These are phyloP conservation scores for Paraleonurus japonicus DNA, from an alignment of 257 asterid genomes.

Conservation along the genomic window DNA sequence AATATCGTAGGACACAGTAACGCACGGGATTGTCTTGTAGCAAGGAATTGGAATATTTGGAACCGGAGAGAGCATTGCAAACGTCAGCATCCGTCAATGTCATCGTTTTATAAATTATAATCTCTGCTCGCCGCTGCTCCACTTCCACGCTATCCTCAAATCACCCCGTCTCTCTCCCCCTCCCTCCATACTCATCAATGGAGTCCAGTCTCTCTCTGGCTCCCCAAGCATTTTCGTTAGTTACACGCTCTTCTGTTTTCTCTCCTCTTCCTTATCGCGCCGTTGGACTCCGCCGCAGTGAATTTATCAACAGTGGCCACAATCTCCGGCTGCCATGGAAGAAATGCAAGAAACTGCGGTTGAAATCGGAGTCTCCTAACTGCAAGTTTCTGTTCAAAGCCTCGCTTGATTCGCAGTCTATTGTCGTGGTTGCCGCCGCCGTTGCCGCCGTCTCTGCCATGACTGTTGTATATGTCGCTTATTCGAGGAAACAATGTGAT, in stretches of 20 bases:
- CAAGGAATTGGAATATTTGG: not conserved
- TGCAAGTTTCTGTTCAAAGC: slow-evolving; percentile 45
- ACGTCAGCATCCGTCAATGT: not conserved
- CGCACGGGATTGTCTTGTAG: not conserved
- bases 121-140: slow-evolving; percentile 27
- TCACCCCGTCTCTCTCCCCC: not conserved
- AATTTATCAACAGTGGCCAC: slow-evolving; percentile 46
- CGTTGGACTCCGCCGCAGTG: slow-evolving; percentile 48
- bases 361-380: slow-evolving; percentile 36
- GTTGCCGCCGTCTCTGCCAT: slow-evolving; percentile 61
- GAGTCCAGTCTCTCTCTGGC: slow-evolving; percentile 56
- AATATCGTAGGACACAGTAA: not conserved
- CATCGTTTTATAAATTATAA: slow-evolving; percentile 29
- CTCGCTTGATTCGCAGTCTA: slow-evolving; percentile 64
- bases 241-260: slow-evolving; percentile 40
- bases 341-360: slow-evolving; percentile 44
- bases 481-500: slow-evolving; percentile 31
- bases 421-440: slow-evolving; percentile 44
- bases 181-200: slow-evolving; percentile 34
- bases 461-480: slow-evolving; percentile 38
- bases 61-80: not conserved
- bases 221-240: slow-evolving; percentile 37
- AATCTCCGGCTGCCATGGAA: slow-evolving; percentile 55
- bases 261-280: slow-evolving; percentile 43
- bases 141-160: slow-evolving; percentile 39